Conservation (phyloP, 2,329 filamentous ascomycete species). For the Trichoderma koningii region DNA sequence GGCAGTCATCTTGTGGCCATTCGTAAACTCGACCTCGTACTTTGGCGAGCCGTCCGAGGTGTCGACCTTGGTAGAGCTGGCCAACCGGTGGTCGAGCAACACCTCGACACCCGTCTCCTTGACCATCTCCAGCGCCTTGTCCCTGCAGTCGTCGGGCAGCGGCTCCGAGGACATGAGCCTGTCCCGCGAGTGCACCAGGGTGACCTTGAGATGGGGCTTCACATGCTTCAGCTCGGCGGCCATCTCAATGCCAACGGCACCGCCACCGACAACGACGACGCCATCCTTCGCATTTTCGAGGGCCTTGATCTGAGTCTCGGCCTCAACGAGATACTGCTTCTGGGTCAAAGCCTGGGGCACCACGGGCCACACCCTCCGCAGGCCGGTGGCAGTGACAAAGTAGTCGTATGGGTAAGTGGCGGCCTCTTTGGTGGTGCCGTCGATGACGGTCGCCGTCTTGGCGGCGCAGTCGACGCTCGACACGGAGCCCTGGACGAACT, state of each 20-base stretch:
- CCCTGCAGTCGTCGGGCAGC: constrained; percentile 69
- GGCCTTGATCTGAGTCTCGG: constrained; percentile 58
- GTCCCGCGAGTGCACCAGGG: constrained; percentile 70
- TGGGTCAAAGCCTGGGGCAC: constrained; percentile 67
- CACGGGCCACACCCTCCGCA: constrained; percentile 70
- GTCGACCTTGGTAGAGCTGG: constrained; percentile 49
- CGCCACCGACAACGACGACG: constrained; percentile 73
- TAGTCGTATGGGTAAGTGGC: constrained; percentile 67
- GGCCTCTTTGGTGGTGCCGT: constrained; percentile 48
- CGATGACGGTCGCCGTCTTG: constrained; percentile 61
- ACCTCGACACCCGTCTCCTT: constrained; percentile 65
- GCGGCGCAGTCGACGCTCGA: constrained; percentile 58
- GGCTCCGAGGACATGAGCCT: constrained; percentile 73
- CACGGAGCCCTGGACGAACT: constrained; percentile 67
- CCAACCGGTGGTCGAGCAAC: constrained; percentile 62
- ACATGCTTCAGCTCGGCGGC: constrained; percentile 73
- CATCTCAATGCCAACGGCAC: constrained; percentile 81
- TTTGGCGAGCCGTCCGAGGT: constrained; percentile 45
- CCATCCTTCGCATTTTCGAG: constrained; percentile 56
- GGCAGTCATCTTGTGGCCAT: constrained; percentile 60
- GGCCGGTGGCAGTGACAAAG: constrained; percentile 70
- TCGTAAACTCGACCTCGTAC: constrained; percentile 58
- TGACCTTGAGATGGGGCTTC: constrained; percentile 66
- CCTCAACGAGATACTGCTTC: constrained; percentile 65
- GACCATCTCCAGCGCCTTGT: constrained; percentile 59